These are phyloP conservation scores for Porcisia deanei DNA, from an alignment of 208 protist genomes.

Conservation along the genomic window DNA sequence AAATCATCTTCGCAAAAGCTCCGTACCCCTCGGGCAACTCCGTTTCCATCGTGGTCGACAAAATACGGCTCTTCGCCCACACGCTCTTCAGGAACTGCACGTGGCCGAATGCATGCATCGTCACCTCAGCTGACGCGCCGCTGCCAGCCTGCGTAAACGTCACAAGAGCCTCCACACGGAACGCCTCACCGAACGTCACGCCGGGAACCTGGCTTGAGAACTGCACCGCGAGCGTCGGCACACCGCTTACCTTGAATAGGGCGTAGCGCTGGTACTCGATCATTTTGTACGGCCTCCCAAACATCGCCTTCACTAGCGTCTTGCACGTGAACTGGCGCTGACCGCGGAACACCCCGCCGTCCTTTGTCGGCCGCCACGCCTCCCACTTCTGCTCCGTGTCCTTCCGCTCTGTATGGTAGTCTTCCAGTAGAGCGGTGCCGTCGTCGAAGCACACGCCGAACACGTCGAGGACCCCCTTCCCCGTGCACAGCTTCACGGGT, in stretches of 20 bases:
- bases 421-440: slow-evolving; percentile 35
- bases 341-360: slow-evolving; percentile 45
- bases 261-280: slow-evolving; percentile 70
- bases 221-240: slow-evolving; percentile 57
- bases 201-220: slow-evolving; percentile 60
- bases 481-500: slow-evolving; percentile 42
- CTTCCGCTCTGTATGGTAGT: slow-evolving; percentile 46
- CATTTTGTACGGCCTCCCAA: slow-evolving; percentile 52
- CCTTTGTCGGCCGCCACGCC: slow-evolving; percentile 41
- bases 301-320: slow-evolving; percentile 56
- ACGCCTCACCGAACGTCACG: slow-evolving; percentile 64
- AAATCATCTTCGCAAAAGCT: slow-evolving; percentile 33
- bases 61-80: slow-evolving; percentile 48
- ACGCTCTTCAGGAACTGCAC: slow-evolving; percentile 64
- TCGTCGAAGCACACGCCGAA: slow-evolving; percentile 69
- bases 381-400: slow-evolving; percentile 59
- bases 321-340: slow-evolving; percentile 59
- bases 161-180: slow-evolving; percentile 52
- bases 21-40: slow-evolving; percentile 48
- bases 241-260: slow-evolving; percentile 50
- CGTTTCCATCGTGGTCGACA: slow-evolving; percentile 32
- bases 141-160: slow-evolving; percentile 45
- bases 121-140: slow-evolving; percentile 26
- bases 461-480: slow-evolving; percentile 56
- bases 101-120: slow-evolving; percentile 35